Evolutionary conservation across 495 filamentous ascomycete genomes (phyloP).

Genomic region (Aspergillus asperescens): DNA sequence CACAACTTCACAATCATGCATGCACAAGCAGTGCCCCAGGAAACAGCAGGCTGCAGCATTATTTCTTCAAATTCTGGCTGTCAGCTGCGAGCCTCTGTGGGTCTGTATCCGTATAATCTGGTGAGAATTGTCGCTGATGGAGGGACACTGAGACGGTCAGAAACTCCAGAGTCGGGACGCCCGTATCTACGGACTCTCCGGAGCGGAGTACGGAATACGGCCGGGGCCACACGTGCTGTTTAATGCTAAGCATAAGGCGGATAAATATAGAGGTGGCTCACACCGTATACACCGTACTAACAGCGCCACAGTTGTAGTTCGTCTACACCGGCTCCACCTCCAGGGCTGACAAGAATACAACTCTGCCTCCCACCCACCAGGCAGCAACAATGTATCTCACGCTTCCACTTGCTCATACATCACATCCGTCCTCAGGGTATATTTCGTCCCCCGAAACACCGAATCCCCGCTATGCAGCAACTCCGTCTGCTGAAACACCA

Average conservation of each 20-base stretch:
- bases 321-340: too few species aligned
- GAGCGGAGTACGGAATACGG: not conserved
- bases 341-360: too few species aligned
- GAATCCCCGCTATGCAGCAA: slow-evolving; percentile 70
- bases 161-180: too few species aligned
- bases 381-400: not conserved
- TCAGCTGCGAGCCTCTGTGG: not conserved
- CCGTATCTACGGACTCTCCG: too few species aligned
- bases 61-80: not conserved
- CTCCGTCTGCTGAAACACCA: slow-evolving; percentile 69
- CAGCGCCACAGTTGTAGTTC: too few species aligned
- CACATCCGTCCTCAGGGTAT: slow-evolving; percentile 70
- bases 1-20: not conserved
- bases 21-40: not conserved
- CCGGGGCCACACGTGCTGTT: too few species aligned
- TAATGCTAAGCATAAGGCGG: too few species aligned
- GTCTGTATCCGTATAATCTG: not conserved
- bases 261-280: too few species aligned
- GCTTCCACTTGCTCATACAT: slow-evolving; percentile 48
- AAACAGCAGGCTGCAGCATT: slow-evolving; percentile 3
- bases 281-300: too few species aligned
- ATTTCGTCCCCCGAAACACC: slow-evolving; percentile 62
- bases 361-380: too few species aligned
- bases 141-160: not conserved
- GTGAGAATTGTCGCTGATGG: not conserved